Evolutionary conservation across 2,329 filamentous ascomycete genomes (phyloP), one percentile per base, ranked within the genome.

Genomic region (Aspergillus sp.): DNA sequence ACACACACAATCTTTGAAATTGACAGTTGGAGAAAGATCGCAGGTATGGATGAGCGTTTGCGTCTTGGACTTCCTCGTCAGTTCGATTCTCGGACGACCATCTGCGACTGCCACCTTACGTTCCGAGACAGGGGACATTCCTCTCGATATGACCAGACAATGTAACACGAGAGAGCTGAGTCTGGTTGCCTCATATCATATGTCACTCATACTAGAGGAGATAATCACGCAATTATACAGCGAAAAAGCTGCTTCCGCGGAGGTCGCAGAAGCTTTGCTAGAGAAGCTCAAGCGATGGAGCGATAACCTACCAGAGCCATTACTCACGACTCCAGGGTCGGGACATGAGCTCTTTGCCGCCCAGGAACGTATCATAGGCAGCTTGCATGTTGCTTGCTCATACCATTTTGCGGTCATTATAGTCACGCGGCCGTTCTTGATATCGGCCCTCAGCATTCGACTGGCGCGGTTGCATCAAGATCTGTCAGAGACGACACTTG

Each of bases 391-490:
- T 5, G 74, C 77, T 0, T 81, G 77, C 44, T 62, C 75, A 0
- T 82, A 82, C 50, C 80, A 82, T 49, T 78, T 81, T 43, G 75
- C 77, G 0, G 75, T 81, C 0, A 81, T 78, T 13, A 56, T 81
- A 1, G 74, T 77, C 3, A 80, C 77, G 0, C 66, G 78, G 1
- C 78, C 77, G 0, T 74, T 81, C 27, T 57, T 82, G 7, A 75
- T 81, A 26, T 74, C 60, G 5, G 66, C 70, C 3, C 58, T 80
- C 1, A 72, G 72, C 5, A 54, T 70, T 37, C 66, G 66, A 37
- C 37, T 67, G 35, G 40, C 62, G 39, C 39, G 55, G 43, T 29
- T 56, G 0, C 52, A 59, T n/a, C 56, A 40, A 32, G 52, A 37
- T 2, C 58, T 61, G 11, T 60, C 54, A 12, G 48, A 57, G 10